Base-by-base conservation (phyloP, 495 filamentous ascomycete genomes). In the Endocarpon pusillum region DNA sequence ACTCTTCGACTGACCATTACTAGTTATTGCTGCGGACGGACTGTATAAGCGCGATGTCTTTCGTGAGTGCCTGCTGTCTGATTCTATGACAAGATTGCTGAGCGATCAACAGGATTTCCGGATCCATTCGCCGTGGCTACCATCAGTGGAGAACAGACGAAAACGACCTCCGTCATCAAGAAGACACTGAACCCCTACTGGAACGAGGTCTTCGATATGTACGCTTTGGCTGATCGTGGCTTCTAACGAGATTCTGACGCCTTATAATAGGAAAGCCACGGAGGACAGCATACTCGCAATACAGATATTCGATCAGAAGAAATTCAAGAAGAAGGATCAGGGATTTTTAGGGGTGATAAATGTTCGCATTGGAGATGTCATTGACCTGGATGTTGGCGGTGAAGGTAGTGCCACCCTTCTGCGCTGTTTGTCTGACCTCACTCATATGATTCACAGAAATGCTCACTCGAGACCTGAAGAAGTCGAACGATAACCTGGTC, bases 301-400 rank as follows among this genome's bases (percentile, higher is more conserved):
- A 26, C 89, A 97, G 53, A 93, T 97, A 30, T 97, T 97, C 48
- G 89, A 97, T 53, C 89, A 97, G 55, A 96, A 94, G 65, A 97
- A 97, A 56, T 97, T 96, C 64, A 97, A 97, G 64, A 97, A 97
- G 69, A 97, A 96, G 81, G 89, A 96, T 47, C 89, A 97, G 53
- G 89, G 89, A 1, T 97, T 97, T 46, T 70, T 97, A 15, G 89
- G 89, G 23, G 89, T 97, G 23, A 94, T 97, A 44, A 97, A 97
- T 53, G 78, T 96, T 38, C 78, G 84, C 34, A 78, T 96, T 36
- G 91, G 89, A 37, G 80, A 83, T 64, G 78, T 86, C 23, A 81
- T 97, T 33, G 89, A 94, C 52, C 55, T 97, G 39, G 73, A 77
- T 35, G 70, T 79, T 41, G 86, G 84, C 26, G 81, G 82, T 37